Base-by-base conservation (phyloP, 2,329 filamentous ascomycete genomes). In the Trichoderma arundinaceum region DNA sequence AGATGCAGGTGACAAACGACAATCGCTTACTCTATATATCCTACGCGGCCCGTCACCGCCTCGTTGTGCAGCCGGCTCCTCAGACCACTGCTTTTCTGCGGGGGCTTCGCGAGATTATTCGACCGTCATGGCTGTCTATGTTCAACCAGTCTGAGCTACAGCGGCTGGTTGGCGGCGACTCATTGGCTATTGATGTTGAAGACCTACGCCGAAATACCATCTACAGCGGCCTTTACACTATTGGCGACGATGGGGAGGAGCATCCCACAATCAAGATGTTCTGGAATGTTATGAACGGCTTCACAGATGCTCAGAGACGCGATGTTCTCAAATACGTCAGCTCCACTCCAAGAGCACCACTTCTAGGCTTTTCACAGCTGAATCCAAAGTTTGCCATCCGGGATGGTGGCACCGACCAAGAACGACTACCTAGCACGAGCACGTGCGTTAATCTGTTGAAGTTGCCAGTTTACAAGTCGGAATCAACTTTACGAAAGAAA, bases 61-160 rank as follows among this genome's bases (percentile, higher is more conserved):
- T 99, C 0, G 88, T 93, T 64, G 83, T 86, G 1, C 95, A 98
- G 74, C 91, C 92, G 1, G 85, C 86, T 57, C 80, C 83, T n/a
- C 93, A 97, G 74, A 97, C 94, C 0, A 85, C 88, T 22, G 92
- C 93, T 1, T 99, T 99, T 76, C 84, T 99, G 7, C 88, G 88
- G 64, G 95, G 95, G 0, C 86, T 99, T 1, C 88, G 91, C 22
- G 84, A 89, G 69, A 96, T 99, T 74, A 95, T 99, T 69, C 90
- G 94, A 66, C 94, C 94, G 0, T 87, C 88, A 3, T 99, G 95
- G 95, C 85, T 99, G 4, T 93, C 90, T 72, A 98, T 99, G 95
- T 99, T 99, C 82, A 99, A 99, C 77, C 94, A 97, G 76, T 88
- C 88, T 3, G 95, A 99, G 76, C 85, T 99, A 4, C 95, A 98